phyloP scores from a whole-genome alignment of 495 filamentous ascomycete genomes.

The Penicillium herquei region DNA sequence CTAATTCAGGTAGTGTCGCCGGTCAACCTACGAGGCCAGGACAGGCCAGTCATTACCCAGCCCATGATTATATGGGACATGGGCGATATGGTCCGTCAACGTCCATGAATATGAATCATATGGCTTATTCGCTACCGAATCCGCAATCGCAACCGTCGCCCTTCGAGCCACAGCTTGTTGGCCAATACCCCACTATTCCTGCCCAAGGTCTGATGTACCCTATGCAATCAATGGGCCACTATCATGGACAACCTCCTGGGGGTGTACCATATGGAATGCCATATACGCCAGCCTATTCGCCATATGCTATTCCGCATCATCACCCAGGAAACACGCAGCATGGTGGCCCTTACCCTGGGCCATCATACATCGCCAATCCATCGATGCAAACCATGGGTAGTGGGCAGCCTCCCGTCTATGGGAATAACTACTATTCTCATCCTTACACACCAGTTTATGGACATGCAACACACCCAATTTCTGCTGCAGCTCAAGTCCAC shows the following conservation, averaged over 20 bases:
- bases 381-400: slow-evolving; percentile 19
- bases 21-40: slow-evolving; percentile 19
- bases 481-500: slow-evolving; percentile 3
- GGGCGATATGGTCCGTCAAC: slow-evolving; percentile 30
- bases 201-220: slow-evolving; percentile 36
- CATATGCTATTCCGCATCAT: slow-evolving; percentile 22
- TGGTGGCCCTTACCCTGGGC: slow-evolving; percentile 11
- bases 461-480: slow-evolving; percentile 6
- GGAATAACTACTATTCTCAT: slow-evolving; percentile 27
- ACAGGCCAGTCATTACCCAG: slow-evolving; percentile 24
- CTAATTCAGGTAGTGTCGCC: slow-evolving; percentile 16
- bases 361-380: slow-evolving; percentile 19
- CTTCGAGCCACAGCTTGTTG: slow-evolving; percentile 29
- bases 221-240: slow-evolving; percentile 35
- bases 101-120: slow-evolving; percentile 45
- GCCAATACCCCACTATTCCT: slow-evolving; percentile 31
- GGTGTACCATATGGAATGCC: slow-evolving; percentile 29
- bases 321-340: slow-evolving; percentile 25
- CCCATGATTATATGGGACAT: slow-evolving; percentile 18
- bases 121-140: slow-evolving; percentile 45
- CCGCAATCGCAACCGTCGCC: slow-evolving; percentile 30
- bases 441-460: slow-evolving; percentile 22
- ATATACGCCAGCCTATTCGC: slow-evolving; percentile 29
- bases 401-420: slow-evolving; percentile 27
- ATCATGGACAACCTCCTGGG: slow-evolving; percentile 28